Percentiles rank a stretch among this genome's conserved stretches.
Conservation (phyloP, 345 rosid species). For the Boechera stricta region DNA sequence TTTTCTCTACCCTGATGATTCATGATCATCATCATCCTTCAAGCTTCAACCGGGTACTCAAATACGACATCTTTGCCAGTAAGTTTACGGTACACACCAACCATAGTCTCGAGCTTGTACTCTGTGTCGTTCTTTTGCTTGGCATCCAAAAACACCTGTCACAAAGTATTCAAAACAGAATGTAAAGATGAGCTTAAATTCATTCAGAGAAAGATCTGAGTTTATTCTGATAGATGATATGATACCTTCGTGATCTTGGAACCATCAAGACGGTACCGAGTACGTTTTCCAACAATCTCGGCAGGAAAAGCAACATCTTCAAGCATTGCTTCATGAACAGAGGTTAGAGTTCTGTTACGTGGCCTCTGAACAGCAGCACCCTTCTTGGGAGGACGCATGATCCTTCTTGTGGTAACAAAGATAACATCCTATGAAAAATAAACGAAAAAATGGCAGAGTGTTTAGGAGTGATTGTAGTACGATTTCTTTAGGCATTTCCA, state of each 20-base stretch:
- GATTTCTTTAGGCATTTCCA: not conserved
- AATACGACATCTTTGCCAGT: constrained; percentile 86
- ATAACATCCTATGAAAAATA: constrained; percentile 64
- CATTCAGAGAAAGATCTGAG: not conserved
- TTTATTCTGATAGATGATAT: not conserved
- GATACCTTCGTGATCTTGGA: constrained; percentile 83
- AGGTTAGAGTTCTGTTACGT: constrained; percentile 75
- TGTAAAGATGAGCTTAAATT: not conserved
- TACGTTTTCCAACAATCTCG: constrained; percentile 89
- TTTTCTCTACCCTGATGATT: constrained; percentile 38
- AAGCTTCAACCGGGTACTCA: constrained; percentile 77
- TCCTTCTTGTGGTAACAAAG: constrained; percentile 77
- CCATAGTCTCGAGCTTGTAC: constrained; percentile 74
- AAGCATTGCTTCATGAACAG: constrained; percentile 83
- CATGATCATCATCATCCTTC: constrained; percentile 39
- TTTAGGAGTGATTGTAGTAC: not conserved
- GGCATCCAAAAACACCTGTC: constrained; percentile 76
- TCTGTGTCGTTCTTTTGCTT: constrained; percentile 85
- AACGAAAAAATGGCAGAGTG: not conserved
- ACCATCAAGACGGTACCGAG: constrained; percentile 77
- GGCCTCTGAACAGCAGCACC: constrained; percentile 94
- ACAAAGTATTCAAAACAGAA: not conserved
- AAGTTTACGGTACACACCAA: constrained; percentile 88
- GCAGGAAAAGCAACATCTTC: constrained; percentile 87
- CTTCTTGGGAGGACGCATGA: constrained; percentile 86